Conservation (phyloP, 768 basidiomycete genomes). For the Calocybe cyanea region DNA sequence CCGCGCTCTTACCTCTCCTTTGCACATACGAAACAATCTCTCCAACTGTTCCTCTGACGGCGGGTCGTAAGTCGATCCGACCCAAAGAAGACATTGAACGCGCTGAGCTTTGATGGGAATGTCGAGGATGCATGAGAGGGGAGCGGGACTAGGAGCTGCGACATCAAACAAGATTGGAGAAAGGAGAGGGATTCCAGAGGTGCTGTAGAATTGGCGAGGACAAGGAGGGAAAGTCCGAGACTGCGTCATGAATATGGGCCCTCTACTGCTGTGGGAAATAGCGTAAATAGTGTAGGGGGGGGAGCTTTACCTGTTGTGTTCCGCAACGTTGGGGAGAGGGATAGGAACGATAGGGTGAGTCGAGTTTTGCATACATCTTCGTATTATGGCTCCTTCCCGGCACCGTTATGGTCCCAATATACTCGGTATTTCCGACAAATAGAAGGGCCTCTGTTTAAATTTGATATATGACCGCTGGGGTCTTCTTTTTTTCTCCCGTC, state of each 20-base stretch:
- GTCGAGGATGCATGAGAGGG: slow-evolving; percentile 27
- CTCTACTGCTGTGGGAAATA: slow-evolving; percentile 2
- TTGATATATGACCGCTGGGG: no score
- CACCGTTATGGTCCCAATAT: no score
- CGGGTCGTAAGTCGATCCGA: slow-evolving; percentile 2
- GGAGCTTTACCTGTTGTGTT: slow-evolving; percentile 40
- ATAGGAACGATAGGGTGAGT: slow-evolving; percentile 6
- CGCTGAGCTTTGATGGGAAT: slow-evolving; percentile 8
- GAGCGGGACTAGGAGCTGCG: slow-evolving; percentile 13
- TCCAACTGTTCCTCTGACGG: slow-evolving; percentile 4
- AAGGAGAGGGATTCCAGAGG: slow-evolving; percentile 20
- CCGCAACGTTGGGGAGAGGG: slow-evolving; percentile 15
- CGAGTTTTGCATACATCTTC: neutral
- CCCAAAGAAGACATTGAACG: slow-evolving; percentile 10
- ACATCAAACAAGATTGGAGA: slow-evolving; percentile 21
- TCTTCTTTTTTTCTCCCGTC: no score
- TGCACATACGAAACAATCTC: slow-evolving; percentile 1
- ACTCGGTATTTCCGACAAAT: no score
- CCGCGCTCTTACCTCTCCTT: slow-evolving; percentile 40
- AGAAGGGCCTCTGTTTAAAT: no score
- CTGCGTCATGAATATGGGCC: neutral
- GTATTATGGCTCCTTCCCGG: no score
- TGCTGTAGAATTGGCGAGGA: slow-evolving; percentile 54
- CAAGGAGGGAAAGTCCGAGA: slow-evolving; percentile 36
- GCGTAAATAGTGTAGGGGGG: slow-evolving; percentile 32